phyloP scores from a whole-genome alignment of 352 stramenopile genomes.

The Phytopythium delawarense region DNA sequence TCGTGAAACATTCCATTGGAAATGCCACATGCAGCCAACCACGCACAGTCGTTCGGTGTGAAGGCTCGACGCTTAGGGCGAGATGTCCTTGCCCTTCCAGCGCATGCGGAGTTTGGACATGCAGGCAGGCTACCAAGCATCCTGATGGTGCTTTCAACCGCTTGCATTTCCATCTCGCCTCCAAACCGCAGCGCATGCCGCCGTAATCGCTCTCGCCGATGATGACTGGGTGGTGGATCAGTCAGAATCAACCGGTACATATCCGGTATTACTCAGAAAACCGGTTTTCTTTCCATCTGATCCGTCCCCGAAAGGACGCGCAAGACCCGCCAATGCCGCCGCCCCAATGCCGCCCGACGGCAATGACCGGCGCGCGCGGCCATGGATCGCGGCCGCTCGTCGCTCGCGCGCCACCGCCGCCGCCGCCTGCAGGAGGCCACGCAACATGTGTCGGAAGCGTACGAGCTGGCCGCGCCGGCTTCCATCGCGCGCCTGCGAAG shows the following conservation, averaged over 20 bases:
- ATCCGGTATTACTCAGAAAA: neutral
- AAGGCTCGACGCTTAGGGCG: too few species aligned
- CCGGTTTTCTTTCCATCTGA: neutral
- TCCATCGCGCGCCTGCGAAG: constrained; percentile 27
- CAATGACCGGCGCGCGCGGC: neutral
- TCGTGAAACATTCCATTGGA: too few species aligned
- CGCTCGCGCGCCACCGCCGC: constrained; percentile 55
- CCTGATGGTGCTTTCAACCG: too few species aligned
- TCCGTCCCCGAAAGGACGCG: neutral
- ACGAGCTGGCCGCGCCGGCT: constrained; percentile 19
- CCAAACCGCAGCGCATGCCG: too few species aligned
- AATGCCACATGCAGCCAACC: too few species aligned
- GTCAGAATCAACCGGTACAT: neutral
- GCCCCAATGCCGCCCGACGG: neutral
- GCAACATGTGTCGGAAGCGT: constrained; percentile 36
- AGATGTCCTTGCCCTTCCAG: too few species aligned
- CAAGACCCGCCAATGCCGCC: neutral
- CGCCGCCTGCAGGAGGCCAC: constrained; percentile 44
- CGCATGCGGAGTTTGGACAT: too few species aligned
- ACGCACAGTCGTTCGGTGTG: too few species aligned
- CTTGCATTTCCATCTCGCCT: too few species aligned
- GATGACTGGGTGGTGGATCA: too few species aligned
- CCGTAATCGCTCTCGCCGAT: too few species aligned
- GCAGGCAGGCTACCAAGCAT: too few species aligned
- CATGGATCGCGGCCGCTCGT: constrained; percentile 43